Percentiles rank a stretch among this genome's conserved stretches.
phyloP scores from a whole-genome alignment of 2,329 filamentous ascomycete genomes.

The Ceratocystis lukuohia region DNA sequence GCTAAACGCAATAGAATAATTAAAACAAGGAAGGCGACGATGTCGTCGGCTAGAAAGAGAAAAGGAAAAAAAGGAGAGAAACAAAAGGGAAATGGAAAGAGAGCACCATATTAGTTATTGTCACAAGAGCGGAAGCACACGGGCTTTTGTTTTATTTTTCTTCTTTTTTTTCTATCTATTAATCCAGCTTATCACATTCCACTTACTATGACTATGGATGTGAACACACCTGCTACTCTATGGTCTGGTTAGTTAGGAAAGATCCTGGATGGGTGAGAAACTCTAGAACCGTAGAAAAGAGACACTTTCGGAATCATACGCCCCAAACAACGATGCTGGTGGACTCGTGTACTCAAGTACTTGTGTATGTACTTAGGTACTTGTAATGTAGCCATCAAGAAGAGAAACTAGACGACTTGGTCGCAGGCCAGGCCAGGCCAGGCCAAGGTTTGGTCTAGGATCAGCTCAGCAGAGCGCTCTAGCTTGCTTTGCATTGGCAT shows the following conservation, averaged over 20 bases:
- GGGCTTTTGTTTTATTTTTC: neutral
- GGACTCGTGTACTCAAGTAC: neutral
- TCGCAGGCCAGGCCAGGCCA: neutral
- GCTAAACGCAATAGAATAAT: neutral
- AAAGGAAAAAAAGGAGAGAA: neutral
- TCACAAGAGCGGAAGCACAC: neutral
- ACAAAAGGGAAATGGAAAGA: neutral
- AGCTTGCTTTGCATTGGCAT: constrained; percentile 4
- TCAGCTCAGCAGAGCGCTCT: constrained; percentile 4
- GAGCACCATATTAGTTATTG: neutral
- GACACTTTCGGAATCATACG: constrained; percentile 4
- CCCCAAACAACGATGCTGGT: neutral
- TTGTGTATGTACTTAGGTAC: neutral
- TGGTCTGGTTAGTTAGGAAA: neutral
- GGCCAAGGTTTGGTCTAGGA: neutral
- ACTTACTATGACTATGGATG: neutral
- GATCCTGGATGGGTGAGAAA: constrained; percentile 1
- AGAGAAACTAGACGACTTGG: neutral
- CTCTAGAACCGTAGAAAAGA: neutral
- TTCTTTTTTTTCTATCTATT: neutral
- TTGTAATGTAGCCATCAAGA: neutral
- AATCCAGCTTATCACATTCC: neutral
- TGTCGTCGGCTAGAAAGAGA: neutral
- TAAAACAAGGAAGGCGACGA: neutral
- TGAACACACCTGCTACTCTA: neutral